Percentiles rank a stretch among this genome's conserved stretches.
phyloP scores from a whole-genome alignment of 2,329 filamentous ascomycete species.

The Dothiorella sarmentorum region DNA sequence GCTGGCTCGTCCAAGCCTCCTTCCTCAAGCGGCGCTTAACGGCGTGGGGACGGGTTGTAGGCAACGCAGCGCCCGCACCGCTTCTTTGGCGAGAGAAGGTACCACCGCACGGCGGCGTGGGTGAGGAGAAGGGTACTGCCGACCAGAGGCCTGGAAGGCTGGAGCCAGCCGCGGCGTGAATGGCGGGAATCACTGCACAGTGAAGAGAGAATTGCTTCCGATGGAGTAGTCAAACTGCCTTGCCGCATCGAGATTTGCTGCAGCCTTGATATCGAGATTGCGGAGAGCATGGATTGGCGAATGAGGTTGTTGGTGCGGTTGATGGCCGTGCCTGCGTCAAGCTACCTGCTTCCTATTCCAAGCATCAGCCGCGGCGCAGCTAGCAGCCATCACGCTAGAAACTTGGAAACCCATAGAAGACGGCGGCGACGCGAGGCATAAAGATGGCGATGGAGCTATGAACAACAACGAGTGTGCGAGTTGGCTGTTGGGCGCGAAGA shows the following conservation, averaged over 20 bases:
- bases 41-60: neutral
- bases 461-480: neutral
- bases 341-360: neutral
- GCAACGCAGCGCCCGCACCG: neutral
- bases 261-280: neutral
- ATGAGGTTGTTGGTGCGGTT: neutral
- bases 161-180: neutral
- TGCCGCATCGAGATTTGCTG: neutral
- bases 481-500: conserved; percentile 1
- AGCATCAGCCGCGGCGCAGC: conserved; percentile 3
- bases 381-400: neutral
- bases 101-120: neutral
- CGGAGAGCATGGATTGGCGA: neutral
- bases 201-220: neutral
- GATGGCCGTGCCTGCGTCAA: neutral
- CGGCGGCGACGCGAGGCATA: neutral
- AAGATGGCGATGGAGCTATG: no score
- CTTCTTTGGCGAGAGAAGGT: neutral
- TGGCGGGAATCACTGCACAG: neutral
- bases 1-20: neutral
- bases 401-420: no score
- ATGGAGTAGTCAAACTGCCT: neutral
- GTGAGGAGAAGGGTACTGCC: neutral
- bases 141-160: neutral
- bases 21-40: conserved; percentile 5